These are phyloP conservation scores for Petrea volubilis DNA, from an alignment of 257 asterid species.

Conservation along the genomic window DNA sequence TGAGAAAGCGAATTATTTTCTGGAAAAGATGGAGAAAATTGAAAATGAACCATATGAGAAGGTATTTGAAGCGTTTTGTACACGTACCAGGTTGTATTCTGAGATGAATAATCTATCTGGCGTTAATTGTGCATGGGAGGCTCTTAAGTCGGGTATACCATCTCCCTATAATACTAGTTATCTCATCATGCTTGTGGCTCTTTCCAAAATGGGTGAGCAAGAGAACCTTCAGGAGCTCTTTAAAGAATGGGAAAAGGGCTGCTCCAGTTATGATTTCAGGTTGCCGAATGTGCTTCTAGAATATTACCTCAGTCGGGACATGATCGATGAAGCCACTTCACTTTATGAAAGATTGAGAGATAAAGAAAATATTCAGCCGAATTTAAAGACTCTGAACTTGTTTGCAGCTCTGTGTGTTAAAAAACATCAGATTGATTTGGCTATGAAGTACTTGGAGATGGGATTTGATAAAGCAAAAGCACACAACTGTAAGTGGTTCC, in stretches of 20 bases:
- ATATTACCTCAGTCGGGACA: constrained; percentile 43
- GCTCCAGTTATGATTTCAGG: constrained; percentile 46
- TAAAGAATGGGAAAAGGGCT: constrained; percentile 60
- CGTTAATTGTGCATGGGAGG: constrained; percentile 51
- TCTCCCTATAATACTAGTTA: constrained; percentile 38
- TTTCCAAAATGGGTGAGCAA: constrained; percentile 49
- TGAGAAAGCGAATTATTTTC: constrained; percentile 48
- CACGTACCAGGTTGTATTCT: constrained; percentile 50
- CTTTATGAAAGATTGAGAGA: constrained; percentile 38
- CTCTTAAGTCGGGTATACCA: constrained; percentile 29
- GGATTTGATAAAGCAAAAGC: constrained; percentile 40
- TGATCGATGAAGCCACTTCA: constrained; percentile 63
- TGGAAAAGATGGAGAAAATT: constrained; percentile 49
- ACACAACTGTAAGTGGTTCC: constrained; percentile 43
- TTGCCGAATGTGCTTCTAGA: constrained; percentile 67
- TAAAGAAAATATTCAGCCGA: constrained; percentile 39
- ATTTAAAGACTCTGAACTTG: constrained; percentile 46
- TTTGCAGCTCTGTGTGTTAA: constrained; percentile 44
- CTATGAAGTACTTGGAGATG: constrained; percentile 62
- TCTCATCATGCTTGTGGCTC: constrained; percentile 46
- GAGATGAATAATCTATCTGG: constrained; percentile 58
- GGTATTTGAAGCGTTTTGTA: constrained; percentile 31
- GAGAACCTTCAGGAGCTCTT: constrained; percentile 52
- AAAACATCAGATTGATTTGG: constrained; percentile 50
- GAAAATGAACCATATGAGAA: constrained; percentile 22